Conservation (phyloP, 2,329 filamentous ascomycete genomes). For the Arthrobotrys pseudoclavata region DNA sequence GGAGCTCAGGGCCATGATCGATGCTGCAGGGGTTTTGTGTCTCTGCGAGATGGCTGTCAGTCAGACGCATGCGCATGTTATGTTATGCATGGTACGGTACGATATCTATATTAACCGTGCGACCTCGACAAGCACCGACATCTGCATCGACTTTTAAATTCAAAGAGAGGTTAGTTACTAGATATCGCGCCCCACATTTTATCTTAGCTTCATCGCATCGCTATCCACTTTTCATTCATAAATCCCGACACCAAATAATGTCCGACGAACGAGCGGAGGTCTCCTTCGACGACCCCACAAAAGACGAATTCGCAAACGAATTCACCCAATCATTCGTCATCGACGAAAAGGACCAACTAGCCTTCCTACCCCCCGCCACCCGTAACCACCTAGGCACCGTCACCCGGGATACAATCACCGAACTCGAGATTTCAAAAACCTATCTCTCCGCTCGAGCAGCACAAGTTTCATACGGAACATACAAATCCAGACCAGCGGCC, state of each 20-base stretch:
- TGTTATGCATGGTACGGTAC: neutral
- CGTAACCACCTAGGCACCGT: conserved; percentile 17
- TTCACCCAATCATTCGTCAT: conserved; percentile 35
- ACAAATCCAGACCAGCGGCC: conserved; percentile 20
- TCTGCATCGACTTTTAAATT: neutral
- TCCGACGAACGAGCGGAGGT: neutral
- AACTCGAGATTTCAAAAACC: conserved; percentile 51
- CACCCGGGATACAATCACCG: conserved; percentile 42
- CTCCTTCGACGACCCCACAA: neutral
- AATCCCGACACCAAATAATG: conserved; percentile 3
- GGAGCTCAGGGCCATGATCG: conserved; percentile 16
- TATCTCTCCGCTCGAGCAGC: conserved; percentile 49
- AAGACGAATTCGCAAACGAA: conserved; percentile 45
- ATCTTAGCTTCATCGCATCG: neutral
- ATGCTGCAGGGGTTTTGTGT: conserved; percentile 20
- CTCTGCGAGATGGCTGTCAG: neutral
- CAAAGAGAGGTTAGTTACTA: neutral
- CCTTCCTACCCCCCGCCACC: conserved; percentile 1
- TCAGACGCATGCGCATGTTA: neutral
- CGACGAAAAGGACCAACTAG: conserved; percentile 36
- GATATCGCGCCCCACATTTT: neutral
- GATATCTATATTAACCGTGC: neutral
- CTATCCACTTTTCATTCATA: neutral
- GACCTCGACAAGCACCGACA: conserved; percentile 1
- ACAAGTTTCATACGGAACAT: conserved; percentile 42